Evolutionary conservation across 129 eudicot species (phyloP), one percentile per base, ranked within the genome.

Genomic region (Logfia minima): DNA sequence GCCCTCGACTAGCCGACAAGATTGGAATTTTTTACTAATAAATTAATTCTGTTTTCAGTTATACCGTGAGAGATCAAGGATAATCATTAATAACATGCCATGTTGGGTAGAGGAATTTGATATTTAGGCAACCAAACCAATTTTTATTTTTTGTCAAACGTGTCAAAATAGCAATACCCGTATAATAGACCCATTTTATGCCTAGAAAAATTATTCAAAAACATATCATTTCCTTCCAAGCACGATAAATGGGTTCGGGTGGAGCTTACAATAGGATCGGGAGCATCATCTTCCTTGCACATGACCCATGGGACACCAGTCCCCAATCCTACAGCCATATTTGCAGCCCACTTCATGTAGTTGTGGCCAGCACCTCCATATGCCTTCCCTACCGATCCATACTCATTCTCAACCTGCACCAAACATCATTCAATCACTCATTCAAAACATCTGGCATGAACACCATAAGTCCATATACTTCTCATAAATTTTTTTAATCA

Each of bases 271-370:
- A 94, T 86, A 35, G 99, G 99, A 85, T 94, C 96, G 0, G 99
- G 99, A 31, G 99, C 96, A 78, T 89, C 97, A 1, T 87, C 90
- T 80, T 94, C 85, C 83, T 94, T 91, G 90, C 99, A 94, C 99
- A 94, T 94, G 19, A 91, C 96, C 99, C 99, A 94, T 14, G 99
- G 99, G 82, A 94, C 97, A 24, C 97, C 97, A 0, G 99, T 94
- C 41, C 76, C 90, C 76, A 85, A 48, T 58, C 85, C 90, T 23
- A 89, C 92, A 0, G 97, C 99, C 92, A 94, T 87, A 11, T 86
- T 83, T 77, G 99, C 96, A 62, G 99, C 99, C 99, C 99, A 94
- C 29, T 80, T 86, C 87, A 86, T 84, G 80, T 94, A 94, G 26
- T 82, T 82, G 80, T 91, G 77, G 24, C 96, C 99, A 17, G 85